Base-by-base conservation (phyloP, 2,329 filamentous ascomycete species). In the Aspergillus fumigatus region DNA sequence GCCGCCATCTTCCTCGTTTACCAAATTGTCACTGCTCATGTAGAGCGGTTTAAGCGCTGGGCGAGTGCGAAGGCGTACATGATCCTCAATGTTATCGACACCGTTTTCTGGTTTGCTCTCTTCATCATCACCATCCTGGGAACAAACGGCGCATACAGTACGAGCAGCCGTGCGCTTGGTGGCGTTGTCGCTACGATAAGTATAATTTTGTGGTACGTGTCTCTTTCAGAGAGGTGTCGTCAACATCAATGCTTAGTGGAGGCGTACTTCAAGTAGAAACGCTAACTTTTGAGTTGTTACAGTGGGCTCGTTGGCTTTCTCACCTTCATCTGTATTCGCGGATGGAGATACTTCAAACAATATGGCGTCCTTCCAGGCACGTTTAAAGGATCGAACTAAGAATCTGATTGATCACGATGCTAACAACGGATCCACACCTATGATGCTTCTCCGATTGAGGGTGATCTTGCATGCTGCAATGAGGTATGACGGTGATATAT, bases 81-180 rank as follows among this genome's bases (percentile, higher is more conserved):
- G 53, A 56, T 62, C 2, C 50, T 68, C 9, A 60, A 62, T 19
- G 56, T 66, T 1, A 62, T 67, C 10, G 66, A 68, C 11, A 67
- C 63, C 0, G 38, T 68, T 2, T 67, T 68, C 21, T 68, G 64
- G 63, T 63, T 67, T 19, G 64, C 59, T 0, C 48, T 67, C 1
- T 65, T 67, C n/a, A 54, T 67, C 8, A 61, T 67, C 35, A 61
- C 55, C 2, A 62, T 66, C 1, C 57, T 67, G 55, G 63, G 60
- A 0, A 53, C 62, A 2, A 51, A 19, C 4, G 56, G 54, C 0
- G 49, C 56, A 2, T 26, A 26, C 14, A 65, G 55, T 47, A 50
- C 19, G 3, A 60, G 58, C 23, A 63, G 64, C 55, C 54, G 59
- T 23, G 58, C 63, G 1, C 32, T 68, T 23, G 64, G 64, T 19